These are phyloP conservation scores for Monosporozyma aquatica DNA, from an alignment of 805 yeast species.

Conservation along the genomic window DNA sequence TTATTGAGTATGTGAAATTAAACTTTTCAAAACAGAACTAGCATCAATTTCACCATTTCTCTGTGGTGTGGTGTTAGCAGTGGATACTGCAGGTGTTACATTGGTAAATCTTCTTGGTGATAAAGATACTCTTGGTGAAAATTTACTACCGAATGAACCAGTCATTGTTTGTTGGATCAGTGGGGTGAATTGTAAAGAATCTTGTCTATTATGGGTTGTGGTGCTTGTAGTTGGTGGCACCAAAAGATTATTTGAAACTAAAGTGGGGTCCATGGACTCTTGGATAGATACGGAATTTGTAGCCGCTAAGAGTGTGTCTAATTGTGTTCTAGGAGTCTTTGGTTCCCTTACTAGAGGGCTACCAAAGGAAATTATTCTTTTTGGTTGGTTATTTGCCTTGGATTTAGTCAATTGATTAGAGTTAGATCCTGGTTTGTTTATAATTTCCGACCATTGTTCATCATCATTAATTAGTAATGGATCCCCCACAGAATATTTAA, in stretches of 20 bases:
- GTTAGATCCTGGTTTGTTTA: conserved; percentile 3
- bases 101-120: conserved; percentile 8
- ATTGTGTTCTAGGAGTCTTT: conserved; percentile 5
- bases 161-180: conserved; percentile 29
- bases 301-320: conserved; percentile 9
- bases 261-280: background rate
- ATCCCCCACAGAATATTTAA: conserved; percentile 27
- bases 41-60: conserved; percentile 18
- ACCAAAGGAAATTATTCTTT: conserved; percentile 1
- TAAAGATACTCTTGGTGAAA: conserved; percentile 8
- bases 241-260: background rate
- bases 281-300: background rate
- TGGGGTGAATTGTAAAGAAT: conserved; percentile 24
- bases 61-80: conserved; percentile 5
- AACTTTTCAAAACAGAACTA: conserved; percentile 22
- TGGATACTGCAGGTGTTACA: conserved; percentile 2
- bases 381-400: conserved; percentile 6
- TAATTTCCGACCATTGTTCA: conserved; percentile 15
- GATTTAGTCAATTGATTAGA: background rate
- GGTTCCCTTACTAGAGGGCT: conserved; percentile 8
- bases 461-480: conserved; percentile 27
- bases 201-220: conserved; percentile 16
- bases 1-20: conserved; percentile 14
- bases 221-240: conserved; percentile 3
- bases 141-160: conserved; percentile 20